These are phyloP conservation scores for Colletotrichum sp. DNA, from an alignment of 2,329 filamentous ascomycete genomes.

Conservation along the genomic window DNA sequence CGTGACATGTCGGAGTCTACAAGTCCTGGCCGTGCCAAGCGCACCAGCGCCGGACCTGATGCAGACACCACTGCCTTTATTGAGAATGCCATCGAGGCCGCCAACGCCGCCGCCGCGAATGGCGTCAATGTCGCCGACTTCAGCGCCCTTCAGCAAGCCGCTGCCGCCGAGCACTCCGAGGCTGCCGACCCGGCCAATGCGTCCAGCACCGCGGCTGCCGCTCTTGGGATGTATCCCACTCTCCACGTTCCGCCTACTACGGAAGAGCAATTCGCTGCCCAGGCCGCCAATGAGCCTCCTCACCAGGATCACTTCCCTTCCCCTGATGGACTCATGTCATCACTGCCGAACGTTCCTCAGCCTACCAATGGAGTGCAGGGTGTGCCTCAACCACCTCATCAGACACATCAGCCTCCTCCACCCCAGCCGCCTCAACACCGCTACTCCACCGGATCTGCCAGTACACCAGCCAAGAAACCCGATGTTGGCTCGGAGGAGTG, in stretches of 20 bases:
- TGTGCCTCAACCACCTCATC: conserved; percentile 18
- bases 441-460: conserved; percentile 39
- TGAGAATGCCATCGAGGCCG: conserved; percentile 56
- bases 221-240: conserved; percentile 64
- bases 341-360: conserved; percentile 19
- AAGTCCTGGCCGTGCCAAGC: conserved; percentile 59
- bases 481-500: conserved; percentile 96
- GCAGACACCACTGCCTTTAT: conserved; percentile 57
- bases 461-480: conserved; percentile 68
- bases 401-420: conserved; percentile 10
- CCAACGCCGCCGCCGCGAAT: conserved; percentile 39
- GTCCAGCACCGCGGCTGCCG: conserved; percentile 65
- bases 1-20: conserved; percentile 50
- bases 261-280: conserved; percentile 65
- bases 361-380: conserved; percentile 17
- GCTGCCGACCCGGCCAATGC: conserved; percentile 56
- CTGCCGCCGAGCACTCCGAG: conserved; percentile 51
- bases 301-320: conserved; percentile 42
- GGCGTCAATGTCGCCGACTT: conserved; percentile 60
- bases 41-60: conserved; percentile 50
- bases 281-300: conserved; percentile 44
- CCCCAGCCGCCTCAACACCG: conserved; percentile 30
- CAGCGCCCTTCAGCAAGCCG: conserved; percentile 60
- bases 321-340: conserved; percentile 28
- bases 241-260: conserved; percentile 63